Evolutionary conservation across 1,284 basidiomycete species (phyloP), one percentile per base, ranked within the genome.

Genomic region (Rhodotorula sp.): DNA sequence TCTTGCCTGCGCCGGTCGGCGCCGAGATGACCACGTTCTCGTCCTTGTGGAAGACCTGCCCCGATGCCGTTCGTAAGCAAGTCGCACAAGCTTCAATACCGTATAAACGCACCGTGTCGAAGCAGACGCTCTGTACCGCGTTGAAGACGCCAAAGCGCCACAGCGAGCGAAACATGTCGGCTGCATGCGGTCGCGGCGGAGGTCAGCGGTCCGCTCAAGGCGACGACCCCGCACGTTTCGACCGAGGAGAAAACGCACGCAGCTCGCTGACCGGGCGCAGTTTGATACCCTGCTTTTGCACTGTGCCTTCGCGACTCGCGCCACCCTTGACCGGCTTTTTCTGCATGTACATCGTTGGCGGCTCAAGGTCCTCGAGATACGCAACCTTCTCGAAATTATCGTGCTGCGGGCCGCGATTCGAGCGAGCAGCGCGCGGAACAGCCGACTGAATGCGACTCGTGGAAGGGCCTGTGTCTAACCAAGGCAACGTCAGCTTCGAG

Each of bases 61-160:
- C 5, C 14, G 4, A 21, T 49, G 13, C 25, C 14, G 16, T 2
- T 34, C 10, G 27, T 3, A 13, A 7, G 12, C 53, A 27, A 13
- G n/a, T 9, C 4, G 12, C 19, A n/a, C n/a, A 25, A 27, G 9
- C 7, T 49, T 12, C 3, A 16, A 17, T 17, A 16, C 58, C 34
- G 13, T 46, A 42, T 49, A 53, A 34, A 76, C 87, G 68, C 78
- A 92, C 92, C 73, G 86, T 85, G 64, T 91, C 86, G 74, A 91
- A 91, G 77, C 91, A 93, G 46, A 84, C 85, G 14, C 91, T 92
- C 78, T 97, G 94, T 21, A 97, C 88, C 2, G 90, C 89, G 79
- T 97, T 97, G 85, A 97, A 96, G 1, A 89, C 87, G 0, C 89
- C 88, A 75, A 96, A 96, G 77, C 89, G 90, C 86, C 95, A 97